Conservation (phyloP, 2,329 filamentous ascomycete genomes). For the Fusarium buharicum region DNA sequence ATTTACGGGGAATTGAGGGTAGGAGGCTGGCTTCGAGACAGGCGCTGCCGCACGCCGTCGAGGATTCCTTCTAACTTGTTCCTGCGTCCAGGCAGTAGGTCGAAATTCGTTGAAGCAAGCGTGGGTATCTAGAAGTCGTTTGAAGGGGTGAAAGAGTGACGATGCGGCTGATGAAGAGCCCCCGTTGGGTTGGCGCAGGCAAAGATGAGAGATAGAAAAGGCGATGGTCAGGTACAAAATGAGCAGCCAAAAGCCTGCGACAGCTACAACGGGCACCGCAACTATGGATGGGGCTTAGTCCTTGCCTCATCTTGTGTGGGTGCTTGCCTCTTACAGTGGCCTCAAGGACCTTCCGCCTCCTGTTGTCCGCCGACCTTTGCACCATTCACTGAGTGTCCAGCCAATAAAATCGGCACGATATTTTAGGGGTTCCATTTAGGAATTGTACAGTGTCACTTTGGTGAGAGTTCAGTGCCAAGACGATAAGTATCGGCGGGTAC, state of each 20-base stretch:
- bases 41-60: slow-evolving; percentile 34
- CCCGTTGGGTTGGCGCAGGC: slow-evolving; percentile 32
- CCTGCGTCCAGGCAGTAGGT: slow-evolving; percentile 34
- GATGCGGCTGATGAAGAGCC: slow-evolving; percentile 36
- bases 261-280: slow-evolving; percentile 29
- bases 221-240: slow-evolving; percentile 37
- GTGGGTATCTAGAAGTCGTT: slow-evolving; percentile 19
- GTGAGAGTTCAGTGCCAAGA: neutral
- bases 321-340: slow-evolving; percentile 20
- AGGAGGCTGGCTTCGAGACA: slow-evolving; percentile 40
- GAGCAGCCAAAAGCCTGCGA: slow-evolving; percentile 31
- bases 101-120: slow-evolving; percentile 12
- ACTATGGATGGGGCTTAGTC: slow-evolving; percentile 35
- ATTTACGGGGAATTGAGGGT: slow-evolving; percentile 44
- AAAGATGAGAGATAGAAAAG: slow-evolving; percentile 38
- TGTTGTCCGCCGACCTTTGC: slow-evolving; percentile 25
- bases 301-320: slow-evolving; percentile 25
- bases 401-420: slow-evolving; percentile 37
- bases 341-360: slow-evolving; percentile 24
- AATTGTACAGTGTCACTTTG: slow-evolving; percentile 28
- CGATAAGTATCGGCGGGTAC: neutral
- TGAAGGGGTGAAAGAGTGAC: slow-evolving; percentile 35
- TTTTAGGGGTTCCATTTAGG: slow-evolving; percentile 43
- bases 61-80: slow-evolving; percentile 28
- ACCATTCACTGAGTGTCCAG: slow-evolving; percentile 18